Conservation (phyloP, 441 rosid genomes). For the Erodium trifolium region DNA sequence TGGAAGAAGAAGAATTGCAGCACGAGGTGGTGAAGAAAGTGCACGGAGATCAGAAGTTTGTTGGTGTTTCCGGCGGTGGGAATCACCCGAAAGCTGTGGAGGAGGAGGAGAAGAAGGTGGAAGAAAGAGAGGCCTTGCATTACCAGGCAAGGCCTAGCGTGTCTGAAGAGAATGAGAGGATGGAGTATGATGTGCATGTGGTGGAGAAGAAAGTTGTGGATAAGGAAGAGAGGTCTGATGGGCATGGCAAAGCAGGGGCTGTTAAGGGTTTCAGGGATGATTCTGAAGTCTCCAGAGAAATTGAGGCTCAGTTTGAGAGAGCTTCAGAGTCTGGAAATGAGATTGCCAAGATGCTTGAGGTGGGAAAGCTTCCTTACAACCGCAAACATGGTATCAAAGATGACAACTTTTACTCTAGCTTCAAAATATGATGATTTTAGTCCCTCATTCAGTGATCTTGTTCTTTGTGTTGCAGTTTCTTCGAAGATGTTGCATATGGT, state of each 20-base stretch:
- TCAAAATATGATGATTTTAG: not conserved
- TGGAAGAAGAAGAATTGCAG: constrained; percentile 65
- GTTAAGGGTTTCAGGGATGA: constrained; percentile 33
- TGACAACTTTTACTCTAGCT: not conserved
- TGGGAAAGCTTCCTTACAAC: constrained; percentile 63
- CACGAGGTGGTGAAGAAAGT: constrained; percentile 74
- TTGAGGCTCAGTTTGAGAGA: constrained; percentile 56
- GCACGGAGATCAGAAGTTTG: constrained; percentile 40
- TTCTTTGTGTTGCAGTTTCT: constrained; percentile 33
- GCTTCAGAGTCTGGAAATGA: constrained; percentile 79
- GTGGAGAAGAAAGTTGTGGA: constrained; percentile 63
- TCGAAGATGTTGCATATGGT: constrained; percentile 58
- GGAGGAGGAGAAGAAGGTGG: constrained; percentile 28
- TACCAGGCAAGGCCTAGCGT: constrained; percentile 57
- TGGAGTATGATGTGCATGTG: constrained; percentile 44
- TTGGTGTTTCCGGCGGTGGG: constrained; percentile 4
- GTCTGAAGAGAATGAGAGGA: constrained; percentile 27
- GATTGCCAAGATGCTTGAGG: constrained; percentile 77
- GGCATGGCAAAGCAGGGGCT: constrained; percentile 31
- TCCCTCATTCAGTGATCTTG: constrained; percentile 1
- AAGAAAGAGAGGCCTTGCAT: constrained; percentile 34
- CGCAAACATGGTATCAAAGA: constrained; percentile 41
- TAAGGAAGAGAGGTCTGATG: constrained; percentile 34
- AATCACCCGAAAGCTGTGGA: constrained; percentile 23
- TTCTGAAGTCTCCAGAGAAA: constrained; percentile 56